A percentile compares a stretch with the other conserved stretches of the same genome.
Evolutionary conservation across 1,139 yeast species (phyloP).

Genomic region (Debaryomyces sp.): DNA sequence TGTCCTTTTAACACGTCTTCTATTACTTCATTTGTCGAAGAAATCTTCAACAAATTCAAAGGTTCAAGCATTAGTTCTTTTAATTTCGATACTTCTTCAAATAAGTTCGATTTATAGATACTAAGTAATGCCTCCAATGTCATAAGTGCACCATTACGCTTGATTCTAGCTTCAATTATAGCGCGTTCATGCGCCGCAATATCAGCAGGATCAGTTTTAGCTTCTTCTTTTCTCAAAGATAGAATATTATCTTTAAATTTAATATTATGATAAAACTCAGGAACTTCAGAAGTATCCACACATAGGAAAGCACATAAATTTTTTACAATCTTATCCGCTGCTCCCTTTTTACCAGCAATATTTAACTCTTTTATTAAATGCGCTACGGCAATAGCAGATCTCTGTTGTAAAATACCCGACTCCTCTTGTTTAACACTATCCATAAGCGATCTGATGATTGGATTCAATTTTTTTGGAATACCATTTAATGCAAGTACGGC

Average conservation of each 20-base stretch:
- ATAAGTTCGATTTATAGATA: conserved; percentile 56
- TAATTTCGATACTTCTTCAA: conserved; percentile 68
- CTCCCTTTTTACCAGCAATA: conserved; percentile 60
- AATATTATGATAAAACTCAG: conserved; percentile 79
- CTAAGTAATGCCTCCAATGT: conserved; percentile 62
- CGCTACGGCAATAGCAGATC: conserved; percentile 74
- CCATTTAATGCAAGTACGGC: conserved; percentile 65
- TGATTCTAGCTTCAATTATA: conserved; percentile 73
- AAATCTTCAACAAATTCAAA: conserved; percentile 34
- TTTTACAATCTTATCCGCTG: conserved; percentile 85
- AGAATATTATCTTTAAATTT: conserved; percentile 59
- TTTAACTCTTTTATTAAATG: conserved; percentile 62
- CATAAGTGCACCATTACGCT: conserved; percentile 79
- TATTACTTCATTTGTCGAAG: conserved; percentile 37
- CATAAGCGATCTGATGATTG: conserved; percentile 88
- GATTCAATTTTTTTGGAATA: conserved; percentile 84
- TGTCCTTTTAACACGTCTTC: conserved; percentile 67
- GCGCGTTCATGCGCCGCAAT: conserved; percentile 64
- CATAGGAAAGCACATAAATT: conserved; percentile 92
- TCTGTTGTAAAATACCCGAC: conserved; percentile 61
- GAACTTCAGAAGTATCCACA: conserved; percentile 95
- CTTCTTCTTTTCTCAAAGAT: conserved; percentile 81
- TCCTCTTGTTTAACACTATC: conserved; percentile 86
- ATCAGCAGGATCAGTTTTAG: conserved; percentile 68
- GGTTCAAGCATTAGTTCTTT: conserved; percentile 71